Evolutionary conservation across 1,139 yeast genomes (phyloP), one percentile per base, ranked within the genome.

Genomic region (Saccharomyces pastorianus): DNA sequence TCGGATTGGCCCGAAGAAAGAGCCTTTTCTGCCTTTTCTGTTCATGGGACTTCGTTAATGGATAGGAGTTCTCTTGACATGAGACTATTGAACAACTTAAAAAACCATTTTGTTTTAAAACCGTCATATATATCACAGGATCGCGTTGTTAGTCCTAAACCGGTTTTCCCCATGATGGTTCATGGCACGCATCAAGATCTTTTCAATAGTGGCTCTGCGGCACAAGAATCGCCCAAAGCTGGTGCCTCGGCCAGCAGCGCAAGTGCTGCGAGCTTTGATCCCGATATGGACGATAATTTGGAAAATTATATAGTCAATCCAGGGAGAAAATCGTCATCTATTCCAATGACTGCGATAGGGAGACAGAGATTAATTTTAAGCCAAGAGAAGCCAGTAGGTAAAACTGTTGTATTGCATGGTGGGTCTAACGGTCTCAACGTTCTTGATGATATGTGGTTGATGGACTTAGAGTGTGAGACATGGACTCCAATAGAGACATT

Each of bases 391-490:
- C 13, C 25, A 17, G 17, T 38, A 8, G 6, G 44, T 11, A 17
- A 11, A 54, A 51, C 56, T 2, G 38, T 78, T 23, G 57, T 77
- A 2, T 56, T 75, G 2, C 78, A 75, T 60, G 83, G 81, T 3
- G 82, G 82, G 2, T 76, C 80, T 1, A 65, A 70, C 54, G 68
- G 69, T 14, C 55, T 54, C n/a, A 63, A 68, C 25, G 70, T 77
- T 2, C 63, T 69, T 38, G 78, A 78, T 25, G 82, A 78, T 61
- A 59, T 73, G 57, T 78, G 82, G 82, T 68, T 71, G 65, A 78
- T 76, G 58, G 74, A 75, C 58, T 59, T 77, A 31, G 69, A 69
- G 27, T 61, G 67, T 1, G 77, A 73, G 54, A 59, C 61, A 4
- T 78, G 82, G 82, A 55, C 58, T 7, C 56, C 59, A 25, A 52